These are phyloP conservation scores for Pleurotus tuber-regium DNA, from an alignment of 768 basidiomycete species.

Conservation along the genomic window DNA sequence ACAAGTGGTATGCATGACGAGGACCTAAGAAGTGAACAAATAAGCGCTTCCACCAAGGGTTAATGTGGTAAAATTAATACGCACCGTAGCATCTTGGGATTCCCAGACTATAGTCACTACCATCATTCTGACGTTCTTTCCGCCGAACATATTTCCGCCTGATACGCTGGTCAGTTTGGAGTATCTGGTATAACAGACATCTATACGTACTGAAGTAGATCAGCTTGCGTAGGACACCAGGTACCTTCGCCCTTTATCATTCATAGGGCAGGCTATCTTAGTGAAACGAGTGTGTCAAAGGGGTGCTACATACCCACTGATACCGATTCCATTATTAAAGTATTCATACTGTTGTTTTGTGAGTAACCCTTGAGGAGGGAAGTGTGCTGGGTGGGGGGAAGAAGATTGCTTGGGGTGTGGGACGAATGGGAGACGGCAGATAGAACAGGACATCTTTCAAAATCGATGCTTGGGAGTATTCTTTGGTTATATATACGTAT, in stretches of 20 bases:
- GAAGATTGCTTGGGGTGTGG: constrained; percentile 12
- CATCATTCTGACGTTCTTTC: background rate
- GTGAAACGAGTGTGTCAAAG: background rate
- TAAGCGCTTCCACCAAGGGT: background rate
- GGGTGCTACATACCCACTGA: constrained; percentile 9
- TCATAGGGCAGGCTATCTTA: background rate
- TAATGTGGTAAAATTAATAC: background rate
- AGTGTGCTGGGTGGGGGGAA: constrained; percentile 13
- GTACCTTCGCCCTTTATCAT: background rate
- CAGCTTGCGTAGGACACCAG: constrained; percentile 3
- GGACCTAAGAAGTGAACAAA: background rate
- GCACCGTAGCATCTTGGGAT: constrained; percentile 11
- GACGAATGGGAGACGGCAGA: constrained; percentile 26
- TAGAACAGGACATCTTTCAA: constrained; percentile 24
- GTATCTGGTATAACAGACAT: background rate
- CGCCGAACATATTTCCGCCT: constrained; percentile 6
- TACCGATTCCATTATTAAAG: constrained; percentile 13
- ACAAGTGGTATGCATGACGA: constrained; percentile 20
- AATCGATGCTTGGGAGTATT: too few species aligned
- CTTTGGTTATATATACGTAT: too few species aligned
- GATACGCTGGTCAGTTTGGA: background rate
- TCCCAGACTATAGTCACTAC: constrained; percentile 16
- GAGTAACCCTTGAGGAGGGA: constrained; percentile 16
- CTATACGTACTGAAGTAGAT: constrained; percentile 1
- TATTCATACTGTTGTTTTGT: constrained; percentile 16